Evolutionary conservation across 2,329 filamentous ascomycete species (phyloP), one percentile per base, ranked within the genome.

Genomic region (Stagonosporopsis tanaceti): DNA sequence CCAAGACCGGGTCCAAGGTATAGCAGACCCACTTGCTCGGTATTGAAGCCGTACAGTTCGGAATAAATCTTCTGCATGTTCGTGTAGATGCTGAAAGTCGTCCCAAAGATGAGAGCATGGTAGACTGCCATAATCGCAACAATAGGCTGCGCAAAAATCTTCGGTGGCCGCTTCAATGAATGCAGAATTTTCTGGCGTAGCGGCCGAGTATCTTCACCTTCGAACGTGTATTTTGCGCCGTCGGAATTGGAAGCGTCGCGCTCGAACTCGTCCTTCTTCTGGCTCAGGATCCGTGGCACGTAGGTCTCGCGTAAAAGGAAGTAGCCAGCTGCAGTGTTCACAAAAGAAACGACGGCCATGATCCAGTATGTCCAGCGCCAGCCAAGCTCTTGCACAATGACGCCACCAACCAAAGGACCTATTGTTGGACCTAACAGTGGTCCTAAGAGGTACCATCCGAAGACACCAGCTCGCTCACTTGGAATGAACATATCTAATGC

Each of bases 351-450:
- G 25, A 81, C 77, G 0, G 77, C 76, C 57, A 81, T 67, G 30
- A 80, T 70, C 77, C 80, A 82, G 67, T 82, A 83, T 11, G 73
- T 76, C 80, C 80, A 82, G 28, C 80, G 70, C 80, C 81, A 82
- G 8, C 73, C 75, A 22, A 80, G 69, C 28, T 77, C 66, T 59
- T 79, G 76, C 1, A 81, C 79, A 35, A 80, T 79, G 1, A 81
- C 62, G 5, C 79, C 79, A 0, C 79, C 79, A 12, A 80, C 74
- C 0, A 81, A 60, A 1, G 79, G 79, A 0, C 80, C 79, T 0
- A 81, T 64, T 0, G 74, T 76, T 1, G 76, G 76, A 1, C 79
- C 79, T 1, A 82, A 73, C 3, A 82, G 51, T 0, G 77, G 79
- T 0, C 78, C 78, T 0, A 81, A 65, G 1, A 80, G 63, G 59